Base-by-base conservation (phyloP, 495 filamentous ascomycete genomes). In the Trypethelium eluteriae region DNA sequence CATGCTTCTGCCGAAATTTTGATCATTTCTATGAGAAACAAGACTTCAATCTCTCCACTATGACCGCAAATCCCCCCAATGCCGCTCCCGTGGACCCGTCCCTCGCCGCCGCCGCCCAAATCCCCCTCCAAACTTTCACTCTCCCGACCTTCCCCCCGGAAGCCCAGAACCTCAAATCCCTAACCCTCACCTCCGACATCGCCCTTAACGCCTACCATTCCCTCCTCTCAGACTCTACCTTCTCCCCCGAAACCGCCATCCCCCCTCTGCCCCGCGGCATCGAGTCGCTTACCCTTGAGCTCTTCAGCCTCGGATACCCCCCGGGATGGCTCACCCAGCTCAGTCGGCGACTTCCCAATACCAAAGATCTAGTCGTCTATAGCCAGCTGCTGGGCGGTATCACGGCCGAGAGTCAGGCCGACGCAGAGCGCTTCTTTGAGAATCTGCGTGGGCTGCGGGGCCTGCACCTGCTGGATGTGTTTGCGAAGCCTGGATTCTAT, bases 281-380 rank as follows among this genome's bases (percentile, higher is more conserved):
- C 62, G 73, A 74, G 50, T 66, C 67, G 62, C 69, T 81, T 1
- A 78, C 78, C 2, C 75, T 81, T 38, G 78, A 79, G 65, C 74
- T 81, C 41, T 81, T 81, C 74, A 71, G 71, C 18, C 70, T 79
- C 12, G 79, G 79, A 41, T 81, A 77, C 66, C 79, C 78, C 2
- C 62, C 76, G 2, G 71, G 72, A 35, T 81, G 78, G 63, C 73
- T 81, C 16, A 64, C 53, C 2, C 63, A 57, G 2, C 71, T 81
- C 7, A 71, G 70, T 0, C 50, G 62, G 4, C 35, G 62, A 4
- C 66, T 81, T 6, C 74, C 72, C 9, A 68, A 71, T 12, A 62
- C 79, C 47, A 76, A 75, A 61, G 68, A 63, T 39, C 66, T 81
- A 16, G 77, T 76, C 3, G n/a, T 79, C 0, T 79, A 75, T 64